These are phyloP conservation scores for Hyaloscypha bicolor DNA, from an alignment of 495 filamentous ascomycete species.

Conservation along the genomic window DNA sequence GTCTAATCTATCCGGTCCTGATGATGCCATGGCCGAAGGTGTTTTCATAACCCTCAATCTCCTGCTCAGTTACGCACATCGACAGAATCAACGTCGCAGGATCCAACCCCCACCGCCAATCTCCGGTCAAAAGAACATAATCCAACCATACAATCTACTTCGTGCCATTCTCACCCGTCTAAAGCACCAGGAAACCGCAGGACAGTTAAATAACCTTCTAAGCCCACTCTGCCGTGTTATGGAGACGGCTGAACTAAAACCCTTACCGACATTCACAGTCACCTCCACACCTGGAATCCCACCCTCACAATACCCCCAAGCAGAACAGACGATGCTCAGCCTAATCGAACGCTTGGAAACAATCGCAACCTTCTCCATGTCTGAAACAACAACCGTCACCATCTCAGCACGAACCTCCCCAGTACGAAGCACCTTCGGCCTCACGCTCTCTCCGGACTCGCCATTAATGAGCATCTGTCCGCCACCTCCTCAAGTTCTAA, in stretches of 20 bases:
- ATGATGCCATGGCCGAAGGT: slow-evolving; percentile 53
- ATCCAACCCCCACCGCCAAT: slow-evolving; percentile 63
- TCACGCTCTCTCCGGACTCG: slow-evolving; percentile 46
- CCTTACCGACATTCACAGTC: background rate
- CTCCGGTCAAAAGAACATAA: slow-evolving; percentile 48
- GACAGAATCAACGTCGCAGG: slow-evolving; percentile 63
- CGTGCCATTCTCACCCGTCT: slow-evolving; percentile 66
- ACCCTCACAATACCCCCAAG: slow-evolving; percentile 15
- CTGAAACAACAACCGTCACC: slow-evolving; percentile 42
- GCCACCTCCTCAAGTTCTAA: slow-evolving; percentile 7
- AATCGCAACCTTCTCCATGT: slow-evolving; percentile 42
- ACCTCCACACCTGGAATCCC: slow-evolving; percentile 16
- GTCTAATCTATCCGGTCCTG: slow-evolving; percentile 22
- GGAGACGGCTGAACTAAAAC: slow-evolving; percentile 42
- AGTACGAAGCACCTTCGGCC: slow-evolving; percentile 42
- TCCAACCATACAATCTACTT: slow-evolving; percentile 61
- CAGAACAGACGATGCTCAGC: slow-evolving; percentile 44
- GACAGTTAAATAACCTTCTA: slow-evolving; percentile 43
- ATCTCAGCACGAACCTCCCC: slow-evolving; percentile 34
- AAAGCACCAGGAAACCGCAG: slow-evolving; percentile 55
- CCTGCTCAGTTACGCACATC: slow-evolving; percentile 72
- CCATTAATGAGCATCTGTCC: slow-evolving; percentile 38
- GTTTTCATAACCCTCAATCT: slow-evolving; percentile 64
- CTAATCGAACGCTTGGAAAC: slow-evolving; percentile 49
- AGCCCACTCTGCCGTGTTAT: slow-evolving; percentile 40